A percentile compares a stretch with the other conserved stretches of the same genome.
phyloP scores from a whole-genome alignment of 768 basidiomycete genomes.

The Pholiota microspora region DNA sequence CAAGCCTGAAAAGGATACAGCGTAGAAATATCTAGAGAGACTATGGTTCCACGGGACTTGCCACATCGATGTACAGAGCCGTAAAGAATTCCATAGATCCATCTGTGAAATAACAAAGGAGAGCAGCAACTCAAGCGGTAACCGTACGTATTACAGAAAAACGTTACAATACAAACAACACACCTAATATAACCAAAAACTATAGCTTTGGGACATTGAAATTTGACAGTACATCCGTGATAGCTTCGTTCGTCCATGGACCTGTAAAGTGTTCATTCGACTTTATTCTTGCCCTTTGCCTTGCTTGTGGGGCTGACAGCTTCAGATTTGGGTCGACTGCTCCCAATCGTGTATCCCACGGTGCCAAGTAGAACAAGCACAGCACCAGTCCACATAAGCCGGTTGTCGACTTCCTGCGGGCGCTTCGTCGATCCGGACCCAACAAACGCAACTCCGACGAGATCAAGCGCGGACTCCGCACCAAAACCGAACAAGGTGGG shows the following conservation, averaged over 20 bases:
- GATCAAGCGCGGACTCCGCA: slow-evolving; percentile 11
- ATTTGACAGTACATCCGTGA: neutral
- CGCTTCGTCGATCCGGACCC: slow-evolving; percentile 16
- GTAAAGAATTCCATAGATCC: neutral
- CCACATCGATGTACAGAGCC: too few species aligned
- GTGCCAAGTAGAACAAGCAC: slow-evolving; percentile 70
- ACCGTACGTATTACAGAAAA: neutral
- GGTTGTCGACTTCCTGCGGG: slow-evolving; percentile 31
- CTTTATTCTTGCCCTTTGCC: slow-evolving; percentile 19
- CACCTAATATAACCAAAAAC: neutral
- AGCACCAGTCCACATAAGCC: slow-evolving; percentile 69
- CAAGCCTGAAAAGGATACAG: too few species aligned
- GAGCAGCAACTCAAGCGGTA: neutral
- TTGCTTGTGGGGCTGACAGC: neutral
- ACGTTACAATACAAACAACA: neutral
- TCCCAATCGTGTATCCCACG: slow-evolving; percentile 58
- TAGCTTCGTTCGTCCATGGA: neutral
- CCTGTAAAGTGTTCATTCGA: slow-evolving; percentile 1
- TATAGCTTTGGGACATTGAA: too few species aligned
- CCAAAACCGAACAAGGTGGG: slow-evolving; percentile 10
- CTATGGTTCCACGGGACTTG: too few species aligned
- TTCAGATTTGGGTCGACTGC: slow-evolving; percentile 19
- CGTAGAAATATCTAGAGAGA: too few species aligned
- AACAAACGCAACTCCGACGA: slow-evolving; percentile 17
- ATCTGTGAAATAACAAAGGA: neutral